Evolutionary conservation across 768 basidiomycete species (phyloP).

Genomic region (Boletus pseudo-olivaceus): DNA sequence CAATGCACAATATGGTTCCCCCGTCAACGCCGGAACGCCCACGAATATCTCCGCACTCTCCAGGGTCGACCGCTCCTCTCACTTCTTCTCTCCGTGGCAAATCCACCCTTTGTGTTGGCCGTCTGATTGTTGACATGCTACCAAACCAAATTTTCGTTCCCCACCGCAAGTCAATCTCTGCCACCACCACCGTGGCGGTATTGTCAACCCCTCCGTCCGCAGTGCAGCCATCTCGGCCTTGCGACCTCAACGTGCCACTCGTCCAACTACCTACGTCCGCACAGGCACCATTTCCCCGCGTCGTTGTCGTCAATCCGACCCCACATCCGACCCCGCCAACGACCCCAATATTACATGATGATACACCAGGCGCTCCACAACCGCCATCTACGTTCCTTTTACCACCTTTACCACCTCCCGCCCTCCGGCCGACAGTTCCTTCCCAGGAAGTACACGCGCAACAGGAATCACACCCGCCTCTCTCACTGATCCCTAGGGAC

Average conservation of each 20-base stretch:
- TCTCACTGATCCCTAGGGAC: constrained; percentile 4
- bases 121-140: constrained; percentile 58
- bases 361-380: constrained; percentile 20
- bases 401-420: constrained; percentile 30
- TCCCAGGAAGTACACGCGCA: constrained; percentile 1
- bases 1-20: constrained; percentile 12
- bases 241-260: constrained; percentile 20
- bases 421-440: constrained; percentile 4
- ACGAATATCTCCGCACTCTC: constrained; percentile 21
- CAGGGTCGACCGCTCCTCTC: constrained; percentile 11
- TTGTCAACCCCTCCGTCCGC: constrained; percentile 6
- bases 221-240: constrained; percentile 9
- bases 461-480: constrained; percentile 21
- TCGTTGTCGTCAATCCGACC: constrained; percentile 73
- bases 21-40: constrained; percentile 30
- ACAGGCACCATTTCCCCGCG: constrained; percentile 42
- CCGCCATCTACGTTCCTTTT: constrained; percentile 26
- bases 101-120: constrained; percentile 35
- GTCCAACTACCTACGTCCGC: constrained; percentile 27
- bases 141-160: constrained; percentile 37
- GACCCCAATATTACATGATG: constrained; percentile 47
- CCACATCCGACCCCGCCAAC: constrained; percentile 78
- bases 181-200: neutral
- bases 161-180: constrained; percentile 10
- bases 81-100: constrained; percentile 18